phyloP scores from a whole-genome alignment of 768 basidiomycete species.

The Candolleomyces aberdarensis region DNA sequence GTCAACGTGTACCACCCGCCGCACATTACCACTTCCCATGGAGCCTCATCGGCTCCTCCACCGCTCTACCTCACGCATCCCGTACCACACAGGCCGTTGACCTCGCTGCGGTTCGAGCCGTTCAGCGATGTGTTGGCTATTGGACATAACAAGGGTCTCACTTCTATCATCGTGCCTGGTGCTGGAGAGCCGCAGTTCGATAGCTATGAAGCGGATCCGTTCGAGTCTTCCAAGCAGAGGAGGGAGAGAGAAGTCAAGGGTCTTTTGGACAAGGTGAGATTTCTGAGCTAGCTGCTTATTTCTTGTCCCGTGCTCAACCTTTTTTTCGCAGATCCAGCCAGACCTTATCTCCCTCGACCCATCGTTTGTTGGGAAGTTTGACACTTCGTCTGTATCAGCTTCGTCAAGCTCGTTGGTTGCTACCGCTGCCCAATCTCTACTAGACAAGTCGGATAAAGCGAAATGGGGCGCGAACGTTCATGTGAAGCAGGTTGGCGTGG shows the following conservation, averaged over 20 bases:
- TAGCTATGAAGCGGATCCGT: constrained; percentile 90
- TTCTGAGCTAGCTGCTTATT: too few relatives aligned
- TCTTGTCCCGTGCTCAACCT: not conserved
- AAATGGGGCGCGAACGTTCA: constrained; percentile 1
- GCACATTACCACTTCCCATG: constrained; percentile 49
- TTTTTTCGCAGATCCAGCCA: constrained; percentile 65
- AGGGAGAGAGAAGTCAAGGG: constrained; percentile 89
- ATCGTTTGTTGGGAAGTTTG: constrained; percentile 70
- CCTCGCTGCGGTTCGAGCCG: constrained; percentile 79
- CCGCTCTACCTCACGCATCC: constrained; percentile 89
- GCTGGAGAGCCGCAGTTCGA: constrained; percentile 95
- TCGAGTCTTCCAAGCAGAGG: constrained; percentile 77
- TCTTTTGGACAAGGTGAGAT: constrained; percentile 79
- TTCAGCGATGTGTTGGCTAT: constrained; percentile 84
- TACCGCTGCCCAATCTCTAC: constrained; percentile 8
- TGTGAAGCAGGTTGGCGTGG: constrained; percentile 35
- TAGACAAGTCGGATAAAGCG: constrained; percentile 6
- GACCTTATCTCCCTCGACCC: constrained; percentile 88
- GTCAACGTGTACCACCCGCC: constrained; percentile 83
- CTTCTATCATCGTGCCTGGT: constrained; percentile 87
- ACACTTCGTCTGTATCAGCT: constrained; percentile 57
- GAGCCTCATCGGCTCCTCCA: constrained; percentile 19
- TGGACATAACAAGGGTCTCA: constrained; percentile 76
- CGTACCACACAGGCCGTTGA: constrained; percentile 75
- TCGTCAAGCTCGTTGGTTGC: constrained; percentile 37